Conservation (phyloP, 768 basidiomycete genomes). For the Podaxis sp. region DNA sequence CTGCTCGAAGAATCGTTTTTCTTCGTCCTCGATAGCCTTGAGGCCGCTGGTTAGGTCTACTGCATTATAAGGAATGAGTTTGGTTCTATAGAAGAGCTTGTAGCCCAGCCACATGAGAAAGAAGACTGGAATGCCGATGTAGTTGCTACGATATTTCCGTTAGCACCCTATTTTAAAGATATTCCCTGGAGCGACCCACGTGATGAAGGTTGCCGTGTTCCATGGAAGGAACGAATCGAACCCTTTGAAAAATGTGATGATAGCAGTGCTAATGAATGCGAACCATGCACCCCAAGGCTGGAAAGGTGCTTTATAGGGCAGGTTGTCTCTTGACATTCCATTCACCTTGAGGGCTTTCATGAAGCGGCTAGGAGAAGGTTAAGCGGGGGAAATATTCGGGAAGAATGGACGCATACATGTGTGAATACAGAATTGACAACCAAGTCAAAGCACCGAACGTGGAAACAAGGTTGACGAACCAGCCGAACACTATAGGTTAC, state of each 20-base stretch:
- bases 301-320: constrained; percentile 59
- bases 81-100: constrained; percentile 37
- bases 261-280: constrained; percentile 49
- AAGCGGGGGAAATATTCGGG: background rate
- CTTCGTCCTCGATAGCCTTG: constrained; percentile 62
- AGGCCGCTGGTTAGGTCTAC: constrained; percentile 64
- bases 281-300: constrained; percentile 63
- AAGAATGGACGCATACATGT: constrained; percentile 44
- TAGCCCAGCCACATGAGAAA: constrained; percentile 41
- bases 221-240: constrained; percentile 53
- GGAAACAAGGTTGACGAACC: constrained; percentile 50
- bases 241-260: constrained; percentile 62
- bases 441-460: constrained; percentile 50
- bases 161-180: background rate
- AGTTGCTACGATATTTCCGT: constrained; percentile 33
- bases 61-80: constrained; percentile 40
- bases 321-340: constrained; percentile 39
- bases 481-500: constrained; percentile 45
- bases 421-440: constrained; percentile 55
- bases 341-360: constrained; percentile 45
- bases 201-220: constrained; percentile 58
- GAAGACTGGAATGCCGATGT: constrained; percentile 44
- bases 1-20: constrained; percentile 47
- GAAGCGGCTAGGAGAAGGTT: constrained; percentile 31
- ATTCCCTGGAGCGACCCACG: constrained; percentile 36